Evolutionary conservation across 2,329 filamentous ascomycete species (phyloP).

Genomic region (Trichoderma simmonsii): DNA sequence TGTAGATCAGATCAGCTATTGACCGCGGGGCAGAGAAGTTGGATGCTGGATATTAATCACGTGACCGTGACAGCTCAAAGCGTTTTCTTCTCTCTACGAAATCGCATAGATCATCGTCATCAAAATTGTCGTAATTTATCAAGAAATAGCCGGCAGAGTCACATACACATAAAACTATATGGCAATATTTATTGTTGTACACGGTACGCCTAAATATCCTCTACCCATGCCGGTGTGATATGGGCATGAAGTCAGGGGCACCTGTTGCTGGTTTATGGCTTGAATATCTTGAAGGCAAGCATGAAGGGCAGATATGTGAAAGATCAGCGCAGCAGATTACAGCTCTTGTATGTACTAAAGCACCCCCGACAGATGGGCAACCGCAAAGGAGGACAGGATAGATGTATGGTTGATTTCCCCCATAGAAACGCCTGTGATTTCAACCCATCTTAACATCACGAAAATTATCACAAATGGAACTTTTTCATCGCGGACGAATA

Average conservation of each 20-base stretch:
- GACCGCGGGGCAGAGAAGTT: conserved; percentile 10
- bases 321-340: neutral
- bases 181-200: neutral
- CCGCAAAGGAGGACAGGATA: neutral
- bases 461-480: neutral
- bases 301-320: neutral
- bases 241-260: neutral
- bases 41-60: neutral
- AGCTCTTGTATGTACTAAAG: neutral
- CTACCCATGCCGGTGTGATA: neutral
- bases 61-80: neutral
- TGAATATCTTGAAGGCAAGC: neutral
- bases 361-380: neutral
- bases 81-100: neutral
- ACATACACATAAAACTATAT: neutral
- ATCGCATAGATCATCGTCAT: neutral
- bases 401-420: neutral
- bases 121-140: neutral
- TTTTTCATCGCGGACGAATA: conserved; percentile 30
- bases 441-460: neutral
- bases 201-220: neutral
- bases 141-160: neutral
- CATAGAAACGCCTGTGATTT: neutral
- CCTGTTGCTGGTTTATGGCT: neutral
- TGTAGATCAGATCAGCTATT: neutral